Conservation (phyloP, 257 asterid genomes). For the Parsonsia alboflavescens region DNA sequence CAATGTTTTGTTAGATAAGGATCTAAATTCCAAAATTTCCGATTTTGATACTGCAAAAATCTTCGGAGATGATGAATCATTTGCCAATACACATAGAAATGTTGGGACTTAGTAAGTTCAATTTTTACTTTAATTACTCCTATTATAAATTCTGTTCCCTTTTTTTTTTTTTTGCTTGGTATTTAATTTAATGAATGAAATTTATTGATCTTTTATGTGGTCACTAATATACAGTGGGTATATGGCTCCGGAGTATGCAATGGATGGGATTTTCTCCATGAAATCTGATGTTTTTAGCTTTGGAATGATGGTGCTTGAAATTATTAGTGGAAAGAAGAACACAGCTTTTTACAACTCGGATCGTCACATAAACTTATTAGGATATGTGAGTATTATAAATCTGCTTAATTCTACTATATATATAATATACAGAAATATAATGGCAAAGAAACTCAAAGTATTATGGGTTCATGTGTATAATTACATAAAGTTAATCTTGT, state of each 20-base stretch:
- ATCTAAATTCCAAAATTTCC: not conserved
- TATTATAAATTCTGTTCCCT: no score
- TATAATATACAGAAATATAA: no score
- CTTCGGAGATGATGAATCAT: not conserved
- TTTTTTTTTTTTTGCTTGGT: not conserved
- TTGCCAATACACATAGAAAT: not conserved
- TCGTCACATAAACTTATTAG: conserved; percentile 1
- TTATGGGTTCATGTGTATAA: no score
- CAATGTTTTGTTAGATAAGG: not conserved
- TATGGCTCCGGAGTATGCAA: conserved; percentile 4
- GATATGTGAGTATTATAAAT: conserved; percentile 9
- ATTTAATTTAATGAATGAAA: not conserved
- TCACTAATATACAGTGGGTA: conserved; percentile 1
- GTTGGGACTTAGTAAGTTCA: conserved; percentile 6
- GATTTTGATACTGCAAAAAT: conserved; percentile 6
- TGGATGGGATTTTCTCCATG: not conserved
- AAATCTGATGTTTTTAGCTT: conserved; percentile 9
- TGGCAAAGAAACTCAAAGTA: no score
- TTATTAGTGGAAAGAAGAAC: conserved; percentile 13
- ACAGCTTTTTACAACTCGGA: not conserved
- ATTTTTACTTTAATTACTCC: not conserved
- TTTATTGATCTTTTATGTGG: not conserved
- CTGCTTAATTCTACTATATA: no score
- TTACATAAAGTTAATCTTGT: no score
- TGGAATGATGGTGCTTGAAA: conserved; percentile 5